Conservation (phyloP, 129 eudicot species). For the Arctium minus region DNA sequence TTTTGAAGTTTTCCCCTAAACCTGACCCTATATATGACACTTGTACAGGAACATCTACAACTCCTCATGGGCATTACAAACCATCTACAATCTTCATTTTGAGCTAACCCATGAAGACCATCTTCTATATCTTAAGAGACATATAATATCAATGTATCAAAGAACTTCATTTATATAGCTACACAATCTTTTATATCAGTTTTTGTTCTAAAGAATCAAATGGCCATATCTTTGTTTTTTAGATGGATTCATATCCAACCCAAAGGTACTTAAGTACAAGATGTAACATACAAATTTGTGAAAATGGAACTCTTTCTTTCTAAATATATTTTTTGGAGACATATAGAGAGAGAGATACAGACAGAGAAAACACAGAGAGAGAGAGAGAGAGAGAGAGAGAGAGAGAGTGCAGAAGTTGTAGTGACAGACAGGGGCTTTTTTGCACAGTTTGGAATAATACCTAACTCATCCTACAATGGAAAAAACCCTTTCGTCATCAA, state of each 20-base stretch:
- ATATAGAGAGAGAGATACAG: neutral
- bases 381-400: neutral
- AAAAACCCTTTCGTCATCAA: conserved; percentile 45
- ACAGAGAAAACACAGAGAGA: neutral
- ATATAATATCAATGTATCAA: neutral
- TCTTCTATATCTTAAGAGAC: too few relatives aligned
- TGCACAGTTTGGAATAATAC: conserved; percentile 39
- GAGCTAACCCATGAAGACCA: too few relatives aligned
- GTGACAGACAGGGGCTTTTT: conserved; percentile 54
- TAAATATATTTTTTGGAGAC: conserved; percentile 9
- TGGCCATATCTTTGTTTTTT: neutral
- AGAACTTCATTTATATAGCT: neutral
- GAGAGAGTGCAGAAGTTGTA: conserved; percentile 20
- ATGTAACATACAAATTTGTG: conserved; percentile 19
- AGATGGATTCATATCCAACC: conserved; percentile 21
- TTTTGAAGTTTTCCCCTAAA: too few relatives aligned
- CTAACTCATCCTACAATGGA: conserved; percentile 40
- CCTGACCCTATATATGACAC: too few relatives aligned
- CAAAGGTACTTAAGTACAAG: conserved; percentile 19
- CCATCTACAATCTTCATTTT: too few relatives aligned
- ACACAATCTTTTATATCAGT: neutral
- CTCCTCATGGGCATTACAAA: too few relatives aligned
- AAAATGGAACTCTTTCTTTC: conserved; percentile 35
- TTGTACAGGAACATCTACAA: too few relatives aligned
- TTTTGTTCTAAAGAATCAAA: conserved; percentile 5